These are phyloP conservation scores for Claviceps pazoutovae DNA, from an alignment of 2,329 filamentous ascomycete species.

Conservation along the genomic window DNA sequence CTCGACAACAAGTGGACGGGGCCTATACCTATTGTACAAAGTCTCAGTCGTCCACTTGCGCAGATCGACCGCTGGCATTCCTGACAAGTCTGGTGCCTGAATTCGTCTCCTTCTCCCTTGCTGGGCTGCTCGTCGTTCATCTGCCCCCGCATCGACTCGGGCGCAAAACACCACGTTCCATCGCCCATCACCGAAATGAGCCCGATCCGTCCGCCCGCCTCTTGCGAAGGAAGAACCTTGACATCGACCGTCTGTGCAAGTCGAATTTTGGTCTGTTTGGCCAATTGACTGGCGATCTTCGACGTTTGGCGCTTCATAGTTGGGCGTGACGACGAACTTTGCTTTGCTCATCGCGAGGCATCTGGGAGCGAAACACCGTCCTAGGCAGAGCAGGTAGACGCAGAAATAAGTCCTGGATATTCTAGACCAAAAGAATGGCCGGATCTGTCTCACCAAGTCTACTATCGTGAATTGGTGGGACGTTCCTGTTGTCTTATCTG, in stretches of 20 bases:
- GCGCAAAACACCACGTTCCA: not conserved
- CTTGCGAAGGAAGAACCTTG: not conserved
- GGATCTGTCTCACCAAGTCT: not conserved
- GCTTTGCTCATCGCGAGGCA: not conserved
- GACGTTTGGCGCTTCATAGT: not conserved
- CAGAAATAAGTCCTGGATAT: not conserved
- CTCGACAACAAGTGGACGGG: not conserved
- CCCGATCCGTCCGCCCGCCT: not conserved
- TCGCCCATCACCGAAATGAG: not conserved
- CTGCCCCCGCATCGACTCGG: not conserved
- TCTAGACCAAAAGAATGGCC: not conserved
- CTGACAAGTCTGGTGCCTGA: not conserved
- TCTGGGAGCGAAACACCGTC: not conserved
- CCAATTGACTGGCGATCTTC: not conserved
- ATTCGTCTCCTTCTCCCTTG: not conserved
- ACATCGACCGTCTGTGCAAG: no score
- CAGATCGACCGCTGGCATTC: no score
- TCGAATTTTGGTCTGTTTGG: not conserved
- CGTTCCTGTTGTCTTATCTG: conserved; percentile 1
- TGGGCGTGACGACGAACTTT: not conserved
- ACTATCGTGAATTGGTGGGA: not conserved
- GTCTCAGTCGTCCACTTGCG: not conserved
- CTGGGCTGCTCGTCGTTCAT: not conserved
- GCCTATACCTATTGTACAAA: no score
- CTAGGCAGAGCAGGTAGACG: not conserved